Evolutionary conservation across 345 rosid genomes (phyloP).

Genomic region (Euclidium syriacum): DNA sequence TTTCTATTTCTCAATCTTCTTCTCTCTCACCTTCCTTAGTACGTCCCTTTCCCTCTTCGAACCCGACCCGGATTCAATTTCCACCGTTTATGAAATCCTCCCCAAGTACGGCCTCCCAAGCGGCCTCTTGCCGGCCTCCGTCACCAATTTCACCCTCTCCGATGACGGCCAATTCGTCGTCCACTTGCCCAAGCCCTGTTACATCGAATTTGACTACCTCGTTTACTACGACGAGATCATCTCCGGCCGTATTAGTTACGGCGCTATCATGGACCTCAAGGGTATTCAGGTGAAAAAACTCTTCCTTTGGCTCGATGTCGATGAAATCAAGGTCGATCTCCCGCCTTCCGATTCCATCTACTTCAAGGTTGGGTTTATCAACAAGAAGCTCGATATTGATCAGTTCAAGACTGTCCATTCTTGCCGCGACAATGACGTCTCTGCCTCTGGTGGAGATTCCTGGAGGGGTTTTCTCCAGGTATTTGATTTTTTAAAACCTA

Average conservation of each 20-base stretch:
- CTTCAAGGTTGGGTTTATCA: constrained; percentile 81
- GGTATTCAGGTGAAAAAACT: constrained; percentile 80
- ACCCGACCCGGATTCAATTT: constrained; percentile 29
- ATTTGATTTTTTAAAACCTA: background rate
- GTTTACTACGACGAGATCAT: constrained; percentile 66
- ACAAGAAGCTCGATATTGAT: constrained; percentile 73
- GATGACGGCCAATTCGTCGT: constrained; percentile 65
- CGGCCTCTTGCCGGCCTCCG: constrained; percentile 68
- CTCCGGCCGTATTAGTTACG: constrained; percentile 64
- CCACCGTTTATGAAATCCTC: constrained; percentile 69
- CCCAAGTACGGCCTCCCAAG: constrained; percentile 87
- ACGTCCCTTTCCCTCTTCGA: constrained; percentile 18
- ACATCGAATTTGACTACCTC: constrained; percentile 74
- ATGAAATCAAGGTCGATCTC: constrained; percentile 81
- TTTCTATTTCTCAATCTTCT: constrained; percentile 26
- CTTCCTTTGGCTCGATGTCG: constrained; percentile 80
- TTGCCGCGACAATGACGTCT: constrained; percentile 33
- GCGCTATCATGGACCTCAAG: constrained; percentile 61
- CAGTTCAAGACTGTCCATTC: constrained; percentile 85
- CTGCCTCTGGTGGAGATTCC: constrained; percentile 24
- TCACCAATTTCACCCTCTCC: constrained; percentile 50
- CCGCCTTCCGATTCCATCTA: constrained; percentile 83
- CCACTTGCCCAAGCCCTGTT: constrained; percentile 45
- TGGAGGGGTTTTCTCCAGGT: constrained; percentile 24
- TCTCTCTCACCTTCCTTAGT: constrained; percentile 19